Evolutionary conservation across 768 basidiomycete species (phyloP).

Genomic region (Heimioporus sp.): DNA sequence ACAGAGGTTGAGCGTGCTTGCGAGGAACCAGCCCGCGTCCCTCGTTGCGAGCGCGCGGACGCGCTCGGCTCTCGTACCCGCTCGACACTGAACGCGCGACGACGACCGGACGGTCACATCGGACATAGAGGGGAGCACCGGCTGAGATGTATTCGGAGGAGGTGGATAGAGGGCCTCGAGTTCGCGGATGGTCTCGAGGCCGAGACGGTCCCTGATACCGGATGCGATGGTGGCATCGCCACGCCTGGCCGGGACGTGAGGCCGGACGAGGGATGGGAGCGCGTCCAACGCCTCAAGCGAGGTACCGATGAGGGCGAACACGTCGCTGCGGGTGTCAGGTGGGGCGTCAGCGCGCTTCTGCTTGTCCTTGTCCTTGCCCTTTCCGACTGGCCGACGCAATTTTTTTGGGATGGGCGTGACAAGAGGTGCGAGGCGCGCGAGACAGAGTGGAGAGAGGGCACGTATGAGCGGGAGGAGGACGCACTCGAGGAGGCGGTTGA

Average conservation of each 20-base stretch:
- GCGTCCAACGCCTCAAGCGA: slow-evolving; percentile 19
- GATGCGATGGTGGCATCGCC: not conserved
- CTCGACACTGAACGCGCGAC: slow-evolving; percentile 7
- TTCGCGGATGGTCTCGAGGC: slow-evolving; percentile 27
- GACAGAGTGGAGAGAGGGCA: slow-evolving; percentile 19
- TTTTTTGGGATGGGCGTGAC: slow-evolving; percentile 1
- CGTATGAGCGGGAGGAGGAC: slow-evolving; percentile 22
- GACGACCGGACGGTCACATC: not conserved
- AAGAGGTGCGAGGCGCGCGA: slow-evolving; percentile 13
- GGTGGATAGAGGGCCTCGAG: slow-evolving; percentile 20
- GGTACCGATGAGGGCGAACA: slow-evolving; percentile 21
- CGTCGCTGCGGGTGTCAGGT: slow-evolving; percentile 13
- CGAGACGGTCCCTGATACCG: slow-evolving; percentile 21
- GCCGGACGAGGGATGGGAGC: not conserved
- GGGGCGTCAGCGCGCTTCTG: not conserved
- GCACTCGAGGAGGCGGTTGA: slow-evolving; percentile 17
- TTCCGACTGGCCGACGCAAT: not conserved
- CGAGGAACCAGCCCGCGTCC: slow-evolving; percentile 29
- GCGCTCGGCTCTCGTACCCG: slow-evolving; percentile 14
- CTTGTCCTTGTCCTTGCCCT: slow-evolving; percentile 7
- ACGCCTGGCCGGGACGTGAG: not conserved
- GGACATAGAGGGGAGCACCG: too few relatives aligned
- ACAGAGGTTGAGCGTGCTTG: slow-evolving; percentile 24
- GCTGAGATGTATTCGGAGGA: not conserved
- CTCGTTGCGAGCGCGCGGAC: slow-evolving; percentile 23